Evolutionary conservation across 805 yeast genomes (phyloP).

Genomic region (Lachancea dasiensis): DNA sequence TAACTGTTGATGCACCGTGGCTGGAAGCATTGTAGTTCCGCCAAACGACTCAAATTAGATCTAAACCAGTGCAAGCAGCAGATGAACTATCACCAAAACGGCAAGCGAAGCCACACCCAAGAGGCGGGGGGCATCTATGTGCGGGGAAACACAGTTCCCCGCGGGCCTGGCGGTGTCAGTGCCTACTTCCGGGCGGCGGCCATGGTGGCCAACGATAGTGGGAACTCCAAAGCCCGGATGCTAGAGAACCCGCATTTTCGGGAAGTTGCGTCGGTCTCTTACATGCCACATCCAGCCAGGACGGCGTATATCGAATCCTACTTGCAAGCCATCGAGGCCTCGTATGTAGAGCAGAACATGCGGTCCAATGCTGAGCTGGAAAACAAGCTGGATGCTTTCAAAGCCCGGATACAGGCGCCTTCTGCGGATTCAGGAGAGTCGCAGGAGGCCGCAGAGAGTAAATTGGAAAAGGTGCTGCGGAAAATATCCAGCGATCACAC

Average conservation of each 20-base stretch:
- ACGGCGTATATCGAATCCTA: conserved; percentile 5
- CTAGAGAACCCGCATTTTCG: conserved; percentile 3
- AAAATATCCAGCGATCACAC: conserved; percentile 17
- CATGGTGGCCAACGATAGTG: conserved; percentile 1
- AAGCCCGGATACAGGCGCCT: conserved; percentile 9
- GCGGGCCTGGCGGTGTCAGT: background rate
- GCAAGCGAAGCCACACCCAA: background rate
- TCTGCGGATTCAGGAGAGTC: background rate
- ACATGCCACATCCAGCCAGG: conserved; percentile 1
- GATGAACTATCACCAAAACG: background rate
- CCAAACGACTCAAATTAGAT: conserved; percentile 2
- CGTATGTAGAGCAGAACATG: conserved; percentile 6
- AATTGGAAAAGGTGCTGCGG: conserved; percentile 13
- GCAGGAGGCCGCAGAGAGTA: conserved; percentile 4
- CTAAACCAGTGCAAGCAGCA: background rate
- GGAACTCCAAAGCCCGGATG: conserved; percentile 3
- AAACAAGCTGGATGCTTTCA: conserved; percentile 13
- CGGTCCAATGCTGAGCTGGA: conserved; percentile 8
- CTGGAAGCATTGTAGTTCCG: background rate
- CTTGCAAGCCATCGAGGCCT: conserved; percentile 6
- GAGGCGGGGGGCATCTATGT: conserved; percentile 3
- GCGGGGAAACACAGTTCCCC: conserved; percentile 3
- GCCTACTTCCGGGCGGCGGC: conserved; percentile 9
- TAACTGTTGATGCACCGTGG: conserved; percentile 7
- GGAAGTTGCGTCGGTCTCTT: conserved; percentile 3